Evolutionary conservation across 768 basidiomycete species (phyloP), one percentile per base, ranked within the genome.

Genomic region (Boletus rubescentipes): DNA sequence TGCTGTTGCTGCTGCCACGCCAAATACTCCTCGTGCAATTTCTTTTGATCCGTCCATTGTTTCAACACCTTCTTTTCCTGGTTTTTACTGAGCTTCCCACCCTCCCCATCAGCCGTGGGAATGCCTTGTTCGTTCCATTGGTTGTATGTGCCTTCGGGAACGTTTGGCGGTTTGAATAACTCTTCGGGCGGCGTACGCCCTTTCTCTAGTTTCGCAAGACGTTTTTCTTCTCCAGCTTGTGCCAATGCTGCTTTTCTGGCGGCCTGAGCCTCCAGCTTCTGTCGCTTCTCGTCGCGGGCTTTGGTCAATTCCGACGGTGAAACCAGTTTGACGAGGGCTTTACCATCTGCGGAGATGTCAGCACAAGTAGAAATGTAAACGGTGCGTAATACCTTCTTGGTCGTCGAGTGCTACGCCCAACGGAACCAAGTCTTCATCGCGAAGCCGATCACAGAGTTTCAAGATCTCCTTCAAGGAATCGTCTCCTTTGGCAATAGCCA

Each of bases 361-460:
- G 53, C 18, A 18, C 21, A 32, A 37, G 21, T 18, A 36, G 10
- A 36, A 45, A 46, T 16, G 46, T 35, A 32, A 40, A 39, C 39
- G 9, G 11, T 0, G 69, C 75, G 46, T 57, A 2, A 49, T 51
- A 86, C 93, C 93, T 78, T 95, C 93, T 74, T 93, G 92, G 75
- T 99, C 97, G 67, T 98, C 97, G 32, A 99, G 76, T 9, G 94
- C 94, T 7, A 99, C 92, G 9, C 97, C 97, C 46, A 98, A 77
- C n/a, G 93, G 87, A 39, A 95, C 87, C 39, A 98, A 75, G 65
- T 97, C 95, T 32, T 81, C 76, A 67, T 98, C 96, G 15, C 97
- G 84, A 55, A 99, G 79, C 59, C 83, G 85, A 74, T 99, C 97
- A 64, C 86, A 94, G 21, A 97, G 81, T 20, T 83, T 79, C 43